Percentiles rank a stretch among this genome's conserved stretches.
Conservation (phyloP, 495 filamentous ascomycete species). For the Chaetomium cochliodes region DNA sequence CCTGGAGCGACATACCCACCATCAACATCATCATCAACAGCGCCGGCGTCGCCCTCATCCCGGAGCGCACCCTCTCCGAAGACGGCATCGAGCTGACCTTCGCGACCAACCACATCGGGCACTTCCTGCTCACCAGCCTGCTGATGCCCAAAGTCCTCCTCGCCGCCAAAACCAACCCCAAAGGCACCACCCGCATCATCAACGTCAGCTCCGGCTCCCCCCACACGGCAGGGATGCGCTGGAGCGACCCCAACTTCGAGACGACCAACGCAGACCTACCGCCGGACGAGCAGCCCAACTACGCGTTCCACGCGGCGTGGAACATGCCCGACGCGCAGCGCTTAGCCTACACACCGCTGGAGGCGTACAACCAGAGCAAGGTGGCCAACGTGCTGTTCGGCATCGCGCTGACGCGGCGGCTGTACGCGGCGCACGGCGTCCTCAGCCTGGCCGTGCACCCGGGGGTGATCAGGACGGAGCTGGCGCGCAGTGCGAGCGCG, state of each 20-base stretch:
- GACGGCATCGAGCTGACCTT: slow-evolving; percentile 9
- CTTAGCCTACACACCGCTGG: background rate
- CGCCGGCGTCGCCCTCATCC: background rate
- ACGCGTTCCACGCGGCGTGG: background rate
- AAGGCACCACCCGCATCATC: background rate
- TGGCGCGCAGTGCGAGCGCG: background rate
- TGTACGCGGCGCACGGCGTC: background rate
- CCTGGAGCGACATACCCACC: background rate
- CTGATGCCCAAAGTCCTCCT: background rate
- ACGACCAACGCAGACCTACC: background rate
- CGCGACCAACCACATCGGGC: slow-evolving; percentile 4
- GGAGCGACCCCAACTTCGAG: slow-evolving; percentile 2
- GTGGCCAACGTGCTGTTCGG: slow-evolving; percentile 10
- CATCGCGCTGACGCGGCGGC: background rate
- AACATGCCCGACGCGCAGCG: background rate
- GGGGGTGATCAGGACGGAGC: background rate
- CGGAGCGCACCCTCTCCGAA: background rate
- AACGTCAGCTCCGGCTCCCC: slow-evolving; percentile 9
- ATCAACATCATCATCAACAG: slow-evolving; percentile 5
- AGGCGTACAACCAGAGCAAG: slow-evolving; percentile 10
- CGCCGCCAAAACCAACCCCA: background rate
- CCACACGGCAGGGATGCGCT: background rate
- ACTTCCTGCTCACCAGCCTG: background rate
- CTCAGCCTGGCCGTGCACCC: slow-evolving; percentile 1
- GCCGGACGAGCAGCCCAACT: background rate